These are phyloP conservation scores for Ophiostoma sp. DNA, from an alignment of 2,329 filamentous ascomycete species.

Conservation along the genomic window DNA sequence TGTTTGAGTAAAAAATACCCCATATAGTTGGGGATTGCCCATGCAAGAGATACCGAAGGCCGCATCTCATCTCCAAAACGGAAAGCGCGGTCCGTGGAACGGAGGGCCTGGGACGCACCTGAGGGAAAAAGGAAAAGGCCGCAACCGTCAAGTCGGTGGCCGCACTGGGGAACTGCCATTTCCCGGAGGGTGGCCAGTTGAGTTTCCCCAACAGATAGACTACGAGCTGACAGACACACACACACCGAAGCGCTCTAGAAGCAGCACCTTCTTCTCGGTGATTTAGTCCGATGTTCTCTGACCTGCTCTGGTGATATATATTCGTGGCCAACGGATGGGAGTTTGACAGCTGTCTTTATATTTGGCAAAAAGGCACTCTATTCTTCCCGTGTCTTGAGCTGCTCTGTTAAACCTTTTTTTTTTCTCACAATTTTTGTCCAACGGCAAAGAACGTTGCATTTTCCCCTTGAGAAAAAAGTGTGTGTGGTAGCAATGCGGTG, in stretches of 20 bases:
- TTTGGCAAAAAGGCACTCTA: not conserved
- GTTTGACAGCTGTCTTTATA: not conserved
- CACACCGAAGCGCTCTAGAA: not conserved
- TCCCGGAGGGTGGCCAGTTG: not conserved
- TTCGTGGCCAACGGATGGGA: not conserved
- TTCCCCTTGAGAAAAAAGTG: not conserved
- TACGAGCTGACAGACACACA: not conserved
- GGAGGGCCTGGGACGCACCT: not conserved
- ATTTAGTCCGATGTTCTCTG: not conserved
- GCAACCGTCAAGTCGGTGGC: not conserved
- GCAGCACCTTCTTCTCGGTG: not conserved
- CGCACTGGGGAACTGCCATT: not conserved
- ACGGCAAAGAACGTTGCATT: not conserved
- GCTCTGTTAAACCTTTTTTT: not conserved
- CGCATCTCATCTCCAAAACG: slow-evolving; percentile 10
- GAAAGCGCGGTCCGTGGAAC: slow-evolving; percentile 2
- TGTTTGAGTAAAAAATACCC: not conserved
- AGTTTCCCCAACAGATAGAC: not conserved
- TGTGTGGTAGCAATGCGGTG: not conserved
- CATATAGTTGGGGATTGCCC: not conserved
- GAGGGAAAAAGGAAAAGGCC: not conserved
- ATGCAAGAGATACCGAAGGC: not conserved
- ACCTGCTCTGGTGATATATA: not conserved
- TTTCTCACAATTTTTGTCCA: not conserved
- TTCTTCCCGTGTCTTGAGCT: not conserved